Evolutionary conservation across 805 yeast genomes (phyloP).

Genomic region (Candida argentea): DNA sequence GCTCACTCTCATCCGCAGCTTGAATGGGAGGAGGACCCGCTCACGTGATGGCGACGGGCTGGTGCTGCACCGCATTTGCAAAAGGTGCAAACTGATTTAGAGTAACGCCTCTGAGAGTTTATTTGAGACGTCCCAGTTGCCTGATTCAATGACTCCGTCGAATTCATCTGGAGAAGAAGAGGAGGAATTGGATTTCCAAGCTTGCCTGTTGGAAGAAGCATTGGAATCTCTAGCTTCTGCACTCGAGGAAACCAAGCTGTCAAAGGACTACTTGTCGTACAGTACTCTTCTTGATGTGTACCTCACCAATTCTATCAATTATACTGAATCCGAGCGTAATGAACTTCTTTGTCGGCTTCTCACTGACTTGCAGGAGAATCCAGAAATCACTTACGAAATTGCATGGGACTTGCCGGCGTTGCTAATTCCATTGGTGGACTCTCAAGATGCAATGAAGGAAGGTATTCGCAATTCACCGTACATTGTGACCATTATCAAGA

Average conservation of each 20-base stretch:
- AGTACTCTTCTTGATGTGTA: constrained; percentile 64
- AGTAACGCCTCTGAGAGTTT: no score
- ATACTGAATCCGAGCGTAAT: constrained; percentile 39
- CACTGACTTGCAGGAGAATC: constrained; percentile 33
- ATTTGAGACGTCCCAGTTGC: no score
- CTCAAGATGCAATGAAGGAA: constrained; percentile 15
- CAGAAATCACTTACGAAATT: constrained; percentile 48
- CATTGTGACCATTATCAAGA: constrained; percentile 27
- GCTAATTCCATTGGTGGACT: constrained; percentile 45
- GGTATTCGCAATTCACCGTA: constrained; percentile 29
- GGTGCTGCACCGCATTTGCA: no score
- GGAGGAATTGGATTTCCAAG: no score
- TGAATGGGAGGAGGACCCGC: no score
- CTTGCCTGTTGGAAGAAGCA: constrained; percentile 14
- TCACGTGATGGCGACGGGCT: no score
- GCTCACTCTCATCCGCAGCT: no score
- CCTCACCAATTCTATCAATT: constrained; percentile 36
- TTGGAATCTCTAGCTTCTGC: constrained; percentile 20
- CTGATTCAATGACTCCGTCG: no score
- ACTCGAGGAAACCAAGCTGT: constrained; percentile 27
- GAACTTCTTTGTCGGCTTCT: constrained; percentile 36
- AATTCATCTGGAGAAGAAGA: no score
- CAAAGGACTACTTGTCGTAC: constrained; percentile 57
- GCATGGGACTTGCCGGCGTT: constrained; percentile 91
- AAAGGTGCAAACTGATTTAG: no score